Conservation (phyloP, 148 eudicot species). For the Chenopodium berlandieri region DNA sequence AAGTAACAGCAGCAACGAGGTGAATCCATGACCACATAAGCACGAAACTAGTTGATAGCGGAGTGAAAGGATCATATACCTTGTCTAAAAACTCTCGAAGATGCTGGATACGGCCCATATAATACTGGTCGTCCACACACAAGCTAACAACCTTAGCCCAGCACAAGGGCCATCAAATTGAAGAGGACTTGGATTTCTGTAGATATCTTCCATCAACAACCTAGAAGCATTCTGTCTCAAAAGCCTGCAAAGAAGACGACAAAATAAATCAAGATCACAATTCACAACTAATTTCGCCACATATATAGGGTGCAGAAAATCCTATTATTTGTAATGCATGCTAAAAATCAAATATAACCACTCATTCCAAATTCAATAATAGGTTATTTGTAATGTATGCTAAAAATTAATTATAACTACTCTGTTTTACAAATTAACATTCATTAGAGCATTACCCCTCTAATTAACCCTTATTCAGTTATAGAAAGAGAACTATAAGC, state of each 20-base stretch:
- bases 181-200: slow-evolving; percentile 98
- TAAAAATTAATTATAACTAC: no score
- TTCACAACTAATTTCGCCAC: not conserved
- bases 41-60: not conserved
- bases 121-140: slow-evolving; percentile 69
- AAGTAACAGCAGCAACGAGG: not conserved
- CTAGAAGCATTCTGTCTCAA: slow-evolving; percentile 21
- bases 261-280: not conserved
- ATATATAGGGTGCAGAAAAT: not conserved
- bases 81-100: slow-evolving; percentile 75
- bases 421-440: no score
- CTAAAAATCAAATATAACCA: no score
- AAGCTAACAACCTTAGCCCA: no score
- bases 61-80: slow-evolving; percentile 36
- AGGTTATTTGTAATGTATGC: no score
- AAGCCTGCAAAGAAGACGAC: slow-evolving; percentile 28
- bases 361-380: no score
- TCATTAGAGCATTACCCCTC: no score
- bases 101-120: slow-evolving; percentile 94
- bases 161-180: slow-evolving; percentile 98
- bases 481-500: no score
- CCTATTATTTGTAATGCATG: no score
- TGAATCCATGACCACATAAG: not conserved
- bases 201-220: slow-evolving; percentile 86
- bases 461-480: no score